Percentiles rank a stretch among this genome's conserved stretches.
Conservation (phyloP, 805 yeast species). For the Cyberlindnera saturnus region DNA sequence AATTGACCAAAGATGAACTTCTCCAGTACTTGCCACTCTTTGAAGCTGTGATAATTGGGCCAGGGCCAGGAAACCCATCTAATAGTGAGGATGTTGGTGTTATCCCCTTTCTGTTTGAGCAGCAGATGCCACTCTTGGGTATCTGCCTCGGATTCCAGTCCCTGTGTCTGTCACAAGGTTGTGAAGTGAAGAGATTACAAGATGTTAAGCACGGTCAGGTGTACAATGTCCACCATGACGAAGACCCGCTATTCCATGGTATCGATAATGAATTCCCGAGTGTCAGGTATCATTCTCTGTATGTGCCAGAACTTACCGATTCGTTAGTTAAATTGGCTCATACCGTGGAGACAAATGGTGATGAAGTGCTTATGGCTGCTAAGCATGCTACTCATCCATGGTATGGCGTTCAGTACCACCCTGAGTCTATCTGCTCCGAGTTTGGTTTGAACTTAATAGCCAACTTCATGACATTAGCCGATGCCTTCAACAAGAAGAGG, state of each 20-base stretch:
- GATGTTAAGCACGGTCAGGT: conserved; percentile 84
- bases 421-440: conserved; percentile 85
- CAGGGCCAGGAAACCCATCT: conserved; percentile 94
- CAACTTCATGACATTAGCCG: conserved; percentile 43
- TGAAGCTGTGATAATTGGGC: conserved; percentile 83
- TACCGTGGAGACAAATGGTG: conserved; percentile 33
- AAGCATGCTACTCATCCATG: conserved; percentile 57
- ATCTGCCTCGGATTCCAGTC: conserved; percentile 93
- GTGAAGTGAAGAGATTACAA: conserved; percentile 42
- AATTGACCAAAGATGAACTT: conserved; percentile 32
- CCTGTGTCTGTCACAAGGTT: conserved; percentile 59
- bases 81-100: conserved; percentile 63
- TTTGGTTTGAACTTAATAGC: conserved; percentile 52
- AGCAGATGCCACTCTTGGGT: conserved; percentile 67
- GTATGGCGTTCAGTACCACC: conserved; percentile 95
- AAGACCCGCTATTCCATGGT: conserved; percentile 34
- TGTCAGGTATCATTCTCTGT: conserved; percentile 87
- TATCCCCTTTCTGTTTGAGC: conserved; percentile 48
- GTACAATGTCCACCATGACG: conserved; percentile 31
- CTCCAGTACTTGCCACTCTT: conserved; percentile 40
- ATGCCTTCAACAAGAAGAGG: conserved; percentile 20
- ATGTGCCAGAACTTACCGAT: conserved; percentile 31
- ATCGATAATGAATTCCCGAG: conserved; percentile 46
- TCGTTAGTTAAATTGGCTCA: conserved; percentile 54
- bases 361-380: conserved; percentile 70